A percentile compares a stretch with the other conserved stretches of the same genome.
phyloP scores from a whole-genome alignment of 805 yeast species.

The Komagataella ulmi region DNA sequence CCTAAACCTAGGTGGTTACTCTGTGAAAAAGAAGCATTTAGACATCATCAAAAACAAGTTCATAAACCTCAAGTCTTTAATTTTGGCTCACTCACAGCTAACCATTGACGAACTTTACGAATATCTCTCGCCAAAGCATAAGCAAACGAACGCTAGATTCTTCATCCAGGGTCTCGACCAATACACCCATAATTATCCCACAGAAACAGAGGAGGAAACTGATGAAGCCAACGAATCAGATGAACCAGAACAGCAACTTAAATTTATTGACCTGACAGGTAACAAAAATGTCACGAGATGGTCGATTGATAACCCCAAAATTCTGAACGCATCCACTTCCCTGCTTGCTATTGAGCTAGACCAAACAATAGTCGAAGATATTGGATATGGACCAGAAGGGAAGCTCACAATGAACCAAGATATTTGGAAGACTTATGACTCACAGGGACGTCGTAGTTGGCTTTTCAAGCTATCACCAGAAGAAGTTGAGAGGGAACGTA shows the following conservation, averaged over 20 bases:
- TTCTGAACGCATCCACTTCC: conserved; percentile 30
- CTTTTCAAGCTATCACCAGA: conserved; percentile 31
- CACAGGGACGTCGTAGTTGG: conserved; percentile 72
- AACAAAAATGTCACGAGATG: conserved; percentile 46
- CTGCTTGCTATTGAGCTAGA: conserved; percentile 57
- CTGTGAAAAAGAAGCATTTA: conserved; percentile 26
- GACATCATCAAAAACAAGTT: conserved; percentile 24
- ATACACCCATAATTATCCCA: neutral
- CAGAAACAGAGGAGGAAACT: neutral
- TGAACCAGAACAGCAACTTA: conserved; percentile 20
- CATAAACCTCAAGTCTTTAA: conserved; percentile 25
- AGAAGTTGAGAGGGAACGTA: conserved; percentile 10
- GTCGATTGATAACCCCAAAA: conserved; percentile 35
- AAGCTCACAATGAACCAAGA: conserved; percentile 16
- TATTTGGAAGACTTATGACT: conserved; percentile 38
- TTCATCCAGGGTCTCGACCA: neutral
- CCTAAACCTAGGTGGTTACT: conserved; percentile 38
- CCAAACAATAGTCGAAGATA: conserved; percentile 36
- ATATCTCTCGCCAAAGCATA: conserved; percentile 15
- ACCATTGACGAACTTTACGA: conserved; percentile 22
- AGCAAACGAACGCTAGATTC: neutral
- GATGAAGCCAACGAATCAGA: neutral
- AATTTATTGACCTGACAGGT: conserved; percentile 55
- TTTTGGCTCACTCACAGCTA: conserved; percentile 24
- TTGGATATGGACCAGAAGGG: conserved; percentile 23